Evolutionary conservation across 179 eudicot species (phyloP), one percentile per base, ranked within the genome.

Genomic region (Nepenthes alata): DNA sequence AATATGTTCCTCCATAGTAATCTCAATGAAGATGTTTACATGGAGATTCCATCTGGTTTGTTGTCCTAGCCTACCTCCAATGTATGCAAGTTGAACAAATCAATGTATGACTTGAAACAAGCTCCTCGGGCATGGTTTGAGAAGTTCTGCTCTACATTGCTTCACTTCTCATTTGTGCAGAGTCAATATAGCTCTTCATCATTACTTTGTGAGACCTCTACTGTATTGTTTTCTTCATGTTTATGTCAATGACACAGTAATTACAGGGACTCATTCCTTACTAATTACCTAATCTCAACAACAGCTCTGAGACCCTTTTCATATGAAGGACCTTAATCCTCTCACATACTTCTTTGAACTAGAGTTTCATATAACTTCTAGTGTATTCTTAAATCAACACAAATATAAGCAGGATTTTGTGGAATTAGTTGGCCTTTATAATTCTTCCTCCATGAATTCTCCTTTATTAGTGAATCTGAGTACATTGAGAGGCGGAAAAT

Each of bases 121-220:
- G 56, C 57, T n/a, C 68, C 44, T n/a, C 54, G 11, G 2, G 68
- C 61, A 6, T 65, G 68, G 61, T 65, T 65, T 65, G 54, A 55
- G 5, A 56, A 56, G 55, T 65, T 65, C 35, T 54, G 8, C 1
- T 3, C 5, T 6, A 55, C 60, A 2, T 53, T 64, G 25, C 13
- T 55, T 55, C 3, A 3, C 10, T 35, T 55, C 11, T 10, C 14
- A 1, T 64, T 41, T 45, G 35, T 11, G 7, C 53, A 41, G 11
- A 64, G 60, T 44, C 53, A 35, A 8, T 64, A 44, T 64, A 54
- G 55, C 37, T 47, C 37, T 47, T 64, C 68, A 2, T 12, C 51
- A 2, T 56, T 64, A 4, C 25, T 5, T 55, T 14, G 35, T 11
- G n/a, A n/a, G 25, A 53, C 57, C 2, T 13, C 34, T 4, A 13